Conservation (phyloP, 177 flowering plant species). For the Vitis hybrid region DNA sequence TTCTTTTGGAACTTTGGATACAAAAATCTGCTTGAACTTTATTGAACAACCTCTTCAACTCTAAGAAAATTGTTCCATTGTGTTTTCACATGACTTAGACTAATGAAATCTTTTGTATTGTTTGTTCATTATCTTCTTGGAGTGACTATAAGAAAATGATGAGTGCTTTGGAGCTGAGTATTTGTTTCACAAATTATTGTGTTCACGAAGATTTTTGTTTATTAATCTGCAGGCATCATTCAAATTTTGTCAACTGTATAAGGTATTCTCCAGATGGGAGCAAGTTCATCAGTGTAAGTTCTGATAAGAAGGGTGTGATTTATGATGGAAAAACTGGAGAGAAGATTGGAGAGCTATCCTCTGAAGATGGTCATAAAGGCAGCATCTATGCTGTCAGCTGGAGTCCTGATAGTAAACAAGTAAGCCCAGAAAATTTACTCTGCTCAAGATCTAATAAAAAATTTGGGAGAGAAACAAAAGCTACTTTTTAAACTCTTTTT, state of each 20-base stretch:
- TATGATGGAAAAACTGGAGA: slow-evolving; percentile 91
- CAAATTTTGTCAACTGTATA: slow-evolving; percentile 92
- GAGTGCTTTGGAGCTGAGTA: neutral
- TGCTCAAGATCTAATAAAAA: neutral
- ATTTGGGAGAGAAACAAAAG: no score
- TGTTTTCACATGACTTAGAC: neutral
- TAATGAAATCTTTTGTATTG: neutral
- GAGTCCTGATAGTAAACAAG: slow-evolving; percentile 92
- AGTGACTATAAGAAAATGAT: neutral
- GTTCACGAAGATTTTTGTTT: slow-evolving; percentile 8
- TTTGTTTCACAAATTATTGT: neutral
- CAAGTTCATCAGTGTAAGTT: slow-evolving; percentile 90
- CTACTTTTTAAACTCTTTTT: no score
- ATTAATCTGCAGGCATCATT: slow-evolving; percentile 69
- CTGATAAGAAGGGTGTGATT: slow-evolving; percentile 86
- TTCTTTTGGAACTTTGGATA: neutral
- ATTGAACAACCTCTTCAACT: neutral
- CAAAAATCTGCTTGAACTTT: neutral
- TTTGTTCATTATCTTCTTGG: neutral
- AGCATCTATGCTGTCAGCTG: slow-evolving; percentile 97
- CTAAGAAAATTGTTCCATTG: neutral
- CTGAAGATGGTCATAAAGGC: slow-evolving; percentile 89
- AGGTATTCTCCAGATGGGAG: slow-evolving; percentile 96
- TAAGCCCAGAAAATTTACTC: slow-evolving; percentile 12
- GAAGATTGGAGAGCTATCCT: slow-evolving; percentile 75